Conservation (phyloP, 768 basidiomycete species). For the Cystofilobasidium bisporidii region DNA sequence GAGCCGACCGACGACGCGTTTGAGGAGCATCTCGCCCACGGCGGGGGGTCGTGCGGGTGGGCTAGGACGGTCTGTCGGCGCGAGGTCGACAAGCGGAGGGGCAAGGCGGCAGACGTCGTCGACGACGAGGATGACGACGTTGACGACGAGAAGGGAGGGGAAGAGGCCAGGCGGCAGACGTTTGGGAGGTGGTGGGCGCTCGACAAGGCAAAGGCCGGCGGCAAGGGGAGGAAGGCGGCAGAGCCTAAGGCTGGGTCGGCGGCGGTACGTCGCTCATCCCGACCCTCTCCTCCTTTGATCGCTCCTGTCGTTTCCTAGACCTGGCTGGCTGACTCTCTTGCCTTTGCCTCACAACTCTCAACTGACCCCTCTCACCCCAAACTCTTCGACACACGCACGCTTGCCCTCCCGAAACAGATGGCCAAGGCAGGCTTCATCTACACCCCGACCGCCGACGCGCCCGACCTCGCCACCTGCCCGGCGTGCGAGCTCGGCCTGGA, state of each 20-base stretch:
- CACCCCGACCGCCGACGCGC: conserved; percentile 55
- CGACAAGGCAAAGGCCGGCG: conserved; percentile 35
- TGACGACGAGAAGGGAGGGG: neutral
- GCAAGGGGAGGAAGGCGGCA: too few relatives aligned
- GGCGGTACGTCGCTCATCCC: conserved; percentile 30
- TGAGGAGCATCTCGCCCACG: conserved; percentile 59
- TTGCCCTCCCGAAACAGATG: conserved; percentile 54
- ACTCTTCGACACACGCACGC: neutral
- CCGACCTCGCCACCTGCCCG: conserved; percentile 75
- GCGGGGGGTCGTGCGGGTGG: conserved; percentile 67
- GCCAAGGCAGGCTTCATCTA: conserved; percentile 80
- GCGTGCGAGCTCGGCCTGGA: conserved; percentile 71
- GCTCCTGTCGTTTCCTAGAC: neutral
- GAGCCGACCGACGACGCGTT: conserved; percentile 75
- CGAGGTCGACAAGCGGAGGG: conserved; percentile 34
- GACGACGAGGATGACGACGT: conserved; percentile 8
- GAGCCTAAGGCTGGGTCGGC: conserved; percentile 35
- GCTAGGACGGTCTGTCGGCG: conserved; percentile 63
- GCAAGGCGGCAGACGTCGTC: too few relatives aligned
- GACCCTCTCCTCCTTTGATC: too few relatives aligned
- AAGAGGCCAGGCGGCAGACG: conserved; percentile 29
- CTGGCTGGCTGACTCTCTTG: neutral
- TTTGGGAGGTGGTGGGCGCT: conserved; percentile 39
- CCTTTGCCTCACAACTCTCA: neutral
- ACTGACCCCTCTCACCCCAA: too few relatives aligned